Evolutionary conservation across 2,329 filamentous ascomycete genomes (phyloP), one percentile per base, ranked within the genome.

Genomic region (Colletotrichum euphorbiae): DNA sequence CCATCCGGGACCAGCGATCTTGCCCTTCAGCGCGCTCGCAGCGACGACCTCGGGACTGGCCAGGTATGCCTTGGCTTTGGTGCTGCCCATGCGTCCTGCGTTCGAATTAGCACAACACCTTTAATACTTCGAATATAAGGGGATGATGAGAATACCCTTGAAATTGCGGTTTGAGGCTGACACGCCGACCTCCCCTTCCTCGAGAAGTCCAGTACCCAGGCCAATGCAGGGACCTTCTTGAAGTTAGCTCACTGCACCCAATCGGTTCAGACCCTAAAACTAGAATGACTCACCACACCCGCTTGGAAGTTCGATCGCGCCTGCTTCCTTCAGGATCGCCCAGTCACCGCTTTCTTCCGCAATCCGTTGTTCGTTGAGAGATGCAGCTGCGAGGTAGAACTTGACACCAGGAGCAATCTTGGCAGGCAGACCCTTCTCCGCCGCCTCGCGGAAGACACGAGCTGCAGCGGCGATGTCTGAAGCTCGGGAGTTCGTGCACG

Each of bases 41-140:
- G 95, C 95, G 0, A 98, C 95, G 2, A 97, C 90, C 75, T 98
- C 94, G 1, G 96, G 94, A 72, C 91, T 95, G 6, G 91, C 92
- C 1, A 98, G 89, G 77, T 97, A 98, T 0, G 93, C 93, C 74
- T 93, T 90, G 0, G 93, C 92, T 5, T 92, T 88, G 3, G 87
- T 89, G 13, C 87, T 90, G 3, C 94, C 94, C 92, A 98, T 97
- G 3, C 94, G 89, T 0, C 94, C 58, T 85, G 90, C 0, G 93
- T 93, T 11, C 1, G 13, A 8, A 12, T 38, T 13, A 38, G 36
- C 11, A 38, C 36, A 12, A 8, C 36, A 9, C 36, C 36, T 15
- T 15, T 8, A 4, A 38, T 7, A 38, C 36, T 6, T 12, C 36
- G 4, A 13, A 15, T 38, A 7, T 11, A 8, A 12, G 36, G 13